Conservation (phyloP, 257 asterid genomes). For the Leonotis leonurus region DNA sequence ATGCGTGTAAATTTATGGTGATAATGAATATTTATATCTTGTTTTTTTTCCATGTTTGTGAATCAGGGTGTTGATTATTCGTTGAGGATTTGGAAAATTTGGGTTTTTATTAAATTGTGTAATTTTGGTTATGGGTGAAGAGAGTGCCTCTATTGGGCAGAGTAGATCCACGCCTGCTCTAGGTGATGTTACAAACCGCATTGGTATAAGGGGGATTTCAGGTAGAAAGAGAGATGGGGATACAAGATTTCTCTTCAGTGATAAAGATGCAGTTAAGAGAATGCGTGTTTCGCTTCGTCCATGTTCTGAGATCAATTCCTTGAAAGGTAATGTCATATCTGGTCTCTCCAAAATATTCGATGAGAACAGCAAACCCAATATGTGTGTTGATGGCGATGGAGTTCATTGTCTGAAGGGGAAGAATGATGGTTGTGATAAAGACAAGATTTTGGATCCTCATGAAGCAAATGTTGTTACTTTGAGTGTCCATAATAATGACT, state of each 20-base stretch:
- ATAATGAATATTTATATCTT: too few relatives aligned
- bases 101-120: constrained; percentile 1
- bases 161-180: constrained; percentile 28
- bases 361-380: constrained; percentile 23
- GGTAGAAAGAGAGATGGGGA: constrained; percentile 23
- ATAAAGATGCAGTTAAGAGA: constrained; percentile 29
- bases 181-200: constrained; percentile 57
- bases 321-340: constrained; percentile 33
- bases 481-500: constrained; percentile 7
- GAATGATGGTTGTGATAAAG: neutral
- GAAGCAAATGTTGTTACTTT: constrained; percentile 11
- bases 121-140: constrained; percentile 36
- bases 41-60: neutral
- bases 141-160: constrained; percentile 23
- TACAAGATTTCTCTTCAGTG: constrained; percentile 16
- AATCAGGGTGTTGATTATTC: constrained; percentile 10
- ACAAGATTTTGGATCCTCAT: neutral
- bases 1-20: too few relatives aligned
- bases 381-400: constrained; percentile 10
- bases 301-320: constrained; percentile 34
- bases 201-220: constrained; percentile 38
- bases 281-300: constrained; percentile 29
- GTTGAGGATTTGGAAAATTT: neutral
- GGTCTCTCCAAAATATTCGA: constrained; percentile 26
- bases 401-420: neutral